These are phyloP conservation scores for Zymoseptoria brevis DNA, from an alignment of 2,329 filamentous ascomycete genomes.

Conservation along the genomic window DNA sequence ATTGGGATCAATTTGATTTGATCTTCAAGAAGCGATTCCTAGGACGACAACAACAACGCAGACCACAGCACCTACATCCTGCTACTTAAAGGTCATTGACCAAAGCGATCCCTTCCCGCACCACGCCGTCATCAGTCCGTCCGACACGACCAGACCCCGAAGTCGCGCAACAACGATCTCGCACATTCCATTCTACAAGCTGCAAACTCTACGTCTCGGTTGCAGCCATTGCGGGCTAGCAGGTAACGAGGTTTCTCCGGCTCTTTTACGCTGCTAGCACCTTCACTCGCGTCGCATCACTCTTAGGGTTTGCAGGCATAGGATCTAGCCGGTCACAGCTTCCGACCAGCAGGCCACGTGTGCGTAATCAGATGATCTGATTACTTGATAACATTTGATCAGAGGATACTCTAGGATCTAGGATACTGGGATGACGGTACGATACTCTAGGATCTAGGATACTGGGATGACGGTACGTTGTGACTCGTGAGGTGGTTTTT, in stretches of 20 bases:
- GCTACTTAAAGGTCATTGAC: background rate
- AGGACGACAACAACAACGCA: background rate
- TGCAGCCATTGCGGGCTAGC: background rate
- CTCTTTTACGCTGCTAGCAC: background rate
- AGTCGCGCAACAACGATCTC: background rate
- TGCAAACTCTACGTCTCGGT: background rate
- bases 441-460: too few species aligned
- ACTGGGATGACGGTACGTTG: background rate
- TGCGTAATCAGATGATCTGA: background rate
- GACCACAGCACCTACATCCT: background rate
- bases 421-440: too few species aligned
- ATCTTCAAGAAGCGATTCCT: background rate
- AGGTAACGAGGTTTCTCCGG: background rate
- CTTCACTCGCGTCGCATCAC: background rate
- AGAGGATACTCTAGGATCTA: too few species aligned
- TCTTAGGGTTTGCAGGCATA: background rate
- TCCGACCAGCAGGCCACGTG: background rate
- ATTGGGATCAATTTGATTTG: background rate
- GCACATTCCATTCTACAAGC: background rate
- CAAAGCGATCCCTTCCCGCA: background rate
- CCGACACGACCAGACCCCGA: background rate
- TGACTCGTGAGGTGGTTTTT: background rate
- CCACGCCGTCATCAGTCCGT: background rate
- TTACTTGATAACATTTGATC: background rate
- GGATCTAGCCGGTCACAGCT: background rate